A percentile compares a stretch with the other conserved stretches of the same genome.
These are phyloP conservation scores for Allium cepa DNA, from an alignment of 106 monocot genomes.

Conservation along the genomic window DNA sequence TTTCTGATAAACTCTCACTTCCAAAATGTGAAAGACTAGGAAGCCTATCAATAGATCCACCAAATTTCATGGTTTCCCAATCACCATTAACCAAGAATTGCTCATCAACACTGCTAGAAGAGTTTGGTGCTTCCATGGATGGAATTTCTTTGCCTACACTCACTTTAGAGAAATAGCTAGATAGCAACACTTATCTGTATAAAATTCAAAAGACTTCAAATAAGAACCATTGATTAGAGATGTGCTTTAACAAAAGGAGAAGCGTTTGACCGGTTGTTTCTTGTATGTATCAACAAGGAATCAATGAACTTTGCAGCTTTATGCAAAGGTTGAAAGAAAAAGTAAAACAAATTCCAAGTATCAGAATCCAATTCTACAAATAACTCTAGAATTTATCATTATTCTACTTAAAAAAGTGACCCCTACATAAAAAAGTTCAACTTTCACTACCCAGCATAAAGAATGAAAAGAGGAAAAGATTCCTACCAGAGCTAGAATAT, in stretches of 20 bases:
- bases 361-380: neutral
- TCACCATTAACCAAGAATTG: slow-evolving; percentile 20
- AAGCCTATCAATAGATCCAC: slow-evolving; percentile 13
- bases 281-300: slow-evolving; percentile 60
- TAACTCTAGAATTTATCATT: neutral
- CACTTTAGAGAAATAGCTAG: neutral
- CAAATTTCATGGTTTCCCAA: slow-evolving; percentile 21
- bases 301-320: slow-evolving; percentile 68
- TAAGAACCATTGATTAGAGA: too few species aligned
- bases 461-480: slow-evolving; percentile 26
- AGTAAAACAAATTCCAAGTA: slow-evolving; percentile 15
- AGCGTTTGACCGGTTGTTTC: slow-evolving; percentile 48
- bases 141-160: slow-evolving; percentile 14
- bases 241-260: slow-evolving; percentile 13
- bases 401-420: slow-evolving; percentile 24
- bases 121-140: slow-evolving; percentile 14
- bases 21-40: slow-evolving; percentile 11
- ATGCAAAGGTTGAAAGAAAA: slow-evolving; percentile 58
- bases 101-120: slow-evolving; percentile 18
- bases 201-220: neutral
- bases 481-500: slow-evolving; percentile 23
- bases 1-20: slow-evolving; percentile 13
- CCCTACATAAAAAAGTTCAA: slow-evolving; percentile 30
- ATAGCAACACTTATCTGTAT: neutral
- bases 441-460: slow-evolving; percentile 55